Percentiles rank a stretch among this genome's conserved stretches.
Conservation (phyloP, 495 filamentous ascomycete species). For the Penicillium longicatenatum region DNA sequence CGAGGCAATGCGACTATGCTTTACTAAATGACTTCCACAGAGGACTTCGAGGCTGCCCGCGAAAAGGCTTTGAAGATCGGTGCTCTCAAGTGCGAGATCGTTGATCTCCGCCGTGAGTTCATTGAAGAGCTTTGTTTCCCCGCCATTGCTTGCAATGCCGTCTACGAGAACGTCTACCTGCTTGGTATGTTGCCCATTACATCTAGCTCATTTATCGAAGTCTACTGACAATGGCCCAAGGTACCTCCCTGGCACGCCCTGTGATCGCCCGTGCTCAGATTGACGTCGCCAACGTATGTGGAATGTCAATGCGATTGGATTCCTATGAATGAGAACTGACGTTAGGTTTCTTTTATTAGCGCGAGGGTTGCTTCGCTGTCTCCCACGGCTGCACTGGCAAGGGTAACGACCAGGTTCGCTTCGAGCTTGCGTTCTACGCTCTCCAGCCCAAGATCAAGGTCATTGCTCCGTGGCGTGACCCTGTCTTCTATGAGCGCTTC, state of each 20-base stretch:
- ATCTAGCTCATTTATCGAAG: background rate
- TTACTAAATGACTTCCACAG: slow-evolving; percentile 26
- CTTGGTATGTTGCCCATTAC: slow-evolving; percentile 50
- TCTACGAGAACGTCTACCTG: slow-evolving; percentile 83
- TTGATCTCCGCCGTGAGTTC: slow-evolving; percentile 69
- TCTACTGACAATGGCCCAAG: slow-evolving; percentile 36
- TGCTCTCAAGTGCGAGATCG: slow-evolving; percentile 47
- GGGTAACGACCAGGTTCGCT: slow-evolving; percentile 86
- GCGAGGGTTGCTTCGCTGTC: slow-evolving; percentile 54
- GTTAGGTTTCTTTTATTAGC: slow-evolving; percentile 17
- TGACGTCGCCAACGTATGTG: slow-evolving; percentile 57
- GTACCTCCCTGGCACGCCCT: slow-evolving; percentile 81
- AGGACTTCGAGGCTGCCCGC: slow-evolving; percentile 68
- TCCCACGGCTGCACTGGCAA: slow-evolving; percentile 86
- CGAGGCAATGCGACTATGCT: background rate
- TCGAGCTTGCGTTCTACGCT: slow-evolving; percentile 78
- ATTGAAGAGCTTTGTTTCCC: slow-evolving; percentile 86
- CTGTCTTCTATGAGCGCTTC: slow-evolving; percentile 81
- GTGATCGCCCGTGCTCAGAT: slow-evolving; percentile 87
- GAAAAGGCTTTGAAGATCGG: slow-evolving; percentile 58
- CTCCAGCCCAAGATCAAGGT: slow-evolving; percentile 77
- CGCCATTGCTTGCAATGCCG: slow-evolving; percentile 80
- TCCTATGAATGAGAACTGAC: background rate
- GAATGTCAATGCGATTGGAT: background rate
- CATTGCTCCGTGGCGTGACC: slow-evolving; percentile 86